Conservation (phyloP, 192 early-diverging fungal species). For the Backusella tarrabulga region DNA sequence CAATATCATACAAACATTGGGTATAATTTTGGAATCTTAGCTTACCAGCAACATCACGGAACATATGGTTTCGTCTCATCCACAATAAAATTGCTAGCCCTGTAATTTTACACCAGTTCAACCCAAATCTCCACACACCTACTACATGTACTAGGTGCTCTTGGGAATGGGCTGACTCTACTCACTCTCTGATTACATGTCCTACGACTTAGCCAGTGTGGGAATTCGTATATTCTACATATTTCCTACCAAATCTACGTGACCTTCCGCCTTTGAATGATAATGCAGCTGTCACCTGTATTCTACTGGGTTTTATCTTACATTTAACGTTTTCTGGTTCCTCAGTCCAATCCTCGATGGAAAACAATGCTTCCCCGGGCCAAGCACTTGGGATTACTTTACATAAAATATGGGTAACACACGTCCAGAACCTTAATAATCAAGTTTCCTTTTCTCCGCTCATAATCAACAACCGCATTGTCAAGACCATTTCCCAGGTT, state of each 20-base stretch:
- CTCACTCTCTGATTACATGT: background rate
- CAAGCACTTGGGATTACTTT: background rate
- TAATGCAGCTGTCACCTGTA: background rate
- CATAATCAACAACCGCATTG: background rate
- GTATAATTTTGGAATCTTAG: background rate
- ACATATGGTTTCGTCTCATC: background rate
- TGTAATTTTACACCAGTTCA: background rate
- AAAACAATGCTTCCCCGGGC: background rate
- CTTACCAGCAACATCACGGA: background rate
- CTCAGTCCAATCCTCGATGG: background rate
- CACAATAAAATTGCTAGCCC: background rate
- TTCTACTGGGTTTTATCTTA: background rate
- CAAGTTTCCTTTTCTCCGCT: background rate
- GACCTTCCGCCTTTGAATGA: too few relatives aligned
- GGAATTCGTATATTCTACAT: too few relatives aligned
- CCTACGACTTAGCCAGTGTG: background rate
- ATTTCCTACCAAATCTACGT: background rate
- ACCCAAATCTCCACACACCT: background rate
- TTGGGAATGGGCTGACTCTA: background rate
- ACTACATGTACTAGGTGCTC: background rate
- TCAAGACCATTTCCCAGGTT: background rate
- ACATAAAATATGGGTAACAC: background rate
- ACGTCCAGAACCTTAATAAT: background rate
- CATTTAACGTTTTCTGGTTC: background rate
- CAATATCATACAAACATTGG: background rate